Evolutionary conservation across 1,284 basidiomycete species (phyloP).

Genomic region (Agroathelia rolfsii): DNA sequence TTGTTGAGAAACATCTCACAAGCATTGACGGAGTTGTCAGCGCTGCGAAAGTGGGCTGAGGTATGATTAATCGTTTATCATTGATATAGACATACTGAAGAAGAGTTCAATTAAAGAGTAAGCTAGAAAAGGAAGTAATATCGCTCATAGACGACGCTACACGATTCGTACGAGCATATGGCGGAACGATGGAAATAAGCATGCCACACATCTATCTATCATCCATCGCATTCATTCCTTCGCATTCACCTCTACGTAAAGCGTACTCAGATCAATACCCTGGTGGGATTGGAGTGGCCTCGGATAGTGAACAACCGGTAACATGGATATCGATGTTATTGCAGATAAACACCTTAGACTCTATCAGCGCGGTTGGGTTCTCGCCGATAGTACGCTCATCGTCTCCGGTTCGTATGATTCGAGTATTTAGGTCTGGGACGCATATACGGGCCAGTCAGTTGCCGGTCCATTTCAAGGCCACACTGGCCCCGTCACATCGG

Average conservation of each 20-base stretch:
- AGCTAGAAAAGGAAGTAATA: too few species aligned
- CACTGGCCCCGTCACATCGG: too few species aligned
- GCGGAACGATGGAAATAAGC: slow-evolving; percentile 20
- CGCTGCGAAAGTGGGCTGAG: slow-evolving; percentile 11
- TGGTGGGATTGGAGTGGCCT: not conserved
- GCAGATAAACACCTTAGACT: too few species aligned
- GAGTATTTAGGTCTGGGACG: too few species aligned
- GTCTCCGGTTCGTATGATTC: too few species aligned
- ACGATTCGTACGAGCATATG: slow-evolving; percentile 22
- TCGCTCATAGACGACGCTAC: slow-evolving; percentile 20
- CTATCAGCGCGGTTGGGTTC: too few species aligned
- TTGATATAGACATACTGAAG: slow-evolving; percentile 5
- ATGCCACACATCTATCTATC: slow-evolving; percentile 30
- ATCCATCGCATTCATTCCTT: slow-evolving; percentile 24
- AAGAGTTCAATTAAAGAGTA: slow-evolving; percentile 8
- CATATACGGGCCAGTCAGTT: too few species aligned
- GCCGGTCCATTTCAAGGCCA: too few species aligned
- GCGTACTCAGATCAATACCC: slow-evolving; percentile 14
- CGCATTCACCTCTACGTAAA: slow-evolving; percentile 11
- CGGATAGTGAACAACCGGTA: not conserved
- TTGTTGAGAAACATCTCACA: slow-evolving; percentile 10
- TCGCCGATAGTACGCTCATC: too few species aligned
- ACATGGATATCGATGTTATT: not conserved
- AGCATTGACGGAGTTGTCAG: slow-evolving; percentile 10
- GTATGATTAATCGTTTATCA: slow-evolving; percentile 9